Evolutionary conservation across 1,284 basidiomycete species (phyloP), one percentile per base, ranked within the genome.

Genomic region (Apiotrichum laibachii): DNA sequence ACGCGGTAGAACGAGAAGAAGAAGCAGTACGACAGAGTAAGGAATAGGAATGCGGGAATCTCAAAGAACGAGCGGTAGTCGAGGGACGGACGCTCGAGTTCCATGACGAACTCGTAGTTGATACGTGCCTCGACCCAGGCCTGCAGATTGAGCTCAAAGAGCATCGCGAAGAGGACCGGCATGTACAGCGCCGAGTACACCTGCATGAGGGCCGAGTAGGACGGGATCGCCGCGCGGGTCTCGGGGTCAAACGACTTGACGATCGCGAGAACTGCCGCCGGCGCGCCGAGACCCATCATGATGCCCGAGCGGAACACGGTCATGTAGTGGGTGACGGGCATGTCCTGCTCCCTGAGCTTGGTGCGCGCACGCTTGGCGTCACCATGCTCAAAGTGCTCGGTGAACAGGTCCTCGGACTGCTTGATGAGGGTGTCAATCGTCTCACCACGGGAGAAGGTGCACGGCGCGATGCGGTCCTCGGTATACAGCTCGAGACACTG

Each of bases 71-170:
- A 85, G 43, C 87, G 84, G 67, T 86, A 84, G 72, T 96, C 90
- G 53, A 95, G 80, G 40, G 83, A 84, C 34, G 87, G 87, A 54
- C 88, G 76, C 66, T 94, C 85, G 54, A 94, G 76, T 72, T 90
- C 91, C 92, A 97, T 94, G 53, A 97, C 94, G 75, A 97, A 95
- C 72, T 77, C 75, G 64, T 92, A 92, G 73, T 95, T 96, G 71
- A 96, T 91, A 47, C 89, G 82, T 5, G 86, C 82, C 1, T 79
- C 75, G 0, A 85, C 82, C 89, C 90, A 97, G 0, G 87, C 88
- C 18, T 86, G 69, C 12, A 97, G 68, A 72, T 98, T 95, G 45
- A 90, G 60, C 31, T 89, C 89, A 49, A 97, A 85, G 0, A 96
- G 79, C 37, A 94, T 69, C 0, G 85, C 81, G 71, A 97, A 90